A percentile compares a stretch with the other conserved stretches of the same genome.
Conservation (phyloP, 768 basidiomycete species). For the Naganishia friedmannii region DNA sequence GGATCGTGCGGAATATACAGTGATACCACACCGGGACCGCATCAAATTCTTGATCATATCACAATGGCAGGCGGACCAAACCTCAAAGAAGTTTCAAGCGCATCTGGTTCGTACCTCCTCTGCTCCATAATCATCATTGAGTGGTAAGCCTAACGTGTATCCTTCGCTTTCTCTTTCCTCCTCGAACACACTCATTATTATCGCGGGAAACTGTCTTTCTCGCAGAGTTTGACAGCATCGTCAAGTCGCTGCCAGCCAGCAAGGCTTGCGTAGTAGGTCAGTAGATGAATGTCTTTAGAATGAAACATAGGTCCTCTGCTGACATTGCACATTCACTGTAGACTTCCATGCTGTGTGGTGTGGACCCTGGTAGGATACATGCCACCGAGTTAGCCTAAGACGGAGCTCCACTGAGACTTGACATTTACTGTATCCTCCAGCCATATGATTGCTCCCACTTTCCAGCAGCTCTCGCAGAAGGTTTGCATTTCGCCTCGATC, state of each 20-base stretch:
- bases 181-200: neutral
- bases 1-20: neutral
- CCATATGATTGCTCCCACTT: constrained; percentile 49
- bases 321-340: neutral
- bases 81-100: constrained; percentile 25
- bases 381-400: constrained; percentile 36
- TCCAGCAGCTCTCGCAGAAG: constrained; percentile 41
- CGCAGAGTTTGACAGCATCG: constrained; percentile 46
- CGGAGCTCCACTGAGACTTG: neutral
- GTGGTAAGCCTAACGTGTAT: too few species aligned
- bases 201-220: neutral
- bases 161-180: neutral
- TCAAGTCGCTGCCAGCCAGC: constrained; percentile 35
- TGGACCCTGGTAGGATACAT: constrained; percentile 8
- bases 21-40: neutral
- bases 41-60: neutral
- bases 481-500: constrained; percentile 10
- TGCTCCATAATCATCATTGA: neutral
- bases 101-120: constrained; percentile 6
- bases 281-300: neutral
- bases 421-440: neutral
- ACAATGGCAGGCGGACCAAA: constrained; percentile 26
- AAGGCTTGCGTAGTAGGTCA: constrained; percentile 48
- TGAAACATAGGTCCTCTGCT: neutral
- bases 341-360: constrained; percentile 45